A percentile compares a stretch with the other conserved stretches of the same genome.
phyloP scores from a whole-genome alignment of 2,329 filamentous ascomycete species.

The Trichoderma breve region DNA sequence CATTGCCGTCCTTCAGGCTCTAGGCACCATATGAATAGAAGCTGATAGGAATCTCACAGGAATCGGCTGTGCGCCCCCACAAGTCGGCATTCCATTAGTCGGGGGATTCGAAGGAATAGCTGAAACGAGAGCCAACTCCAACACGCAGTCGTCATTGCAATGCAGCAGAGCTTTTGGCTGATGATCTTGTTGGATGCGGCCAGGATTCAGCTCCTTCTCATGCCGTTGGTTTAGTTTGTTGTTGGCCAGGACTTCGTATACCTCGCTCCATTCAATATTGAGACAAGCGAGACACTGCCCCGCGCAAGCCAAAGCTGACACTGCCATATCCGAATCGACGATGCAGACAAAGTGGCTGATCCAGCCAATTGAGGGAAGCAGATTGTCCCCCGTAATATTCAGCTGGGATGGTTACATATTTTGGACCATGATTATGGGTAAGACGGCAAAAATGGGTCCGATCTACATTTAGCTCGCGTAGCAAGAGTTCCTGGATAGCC shows the following conservation, averaged over 20 bases:
- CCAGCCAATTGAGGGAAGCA: neutral
- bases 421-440: neutral
- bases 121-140: neutral
- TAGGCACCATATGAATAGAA: neutral
- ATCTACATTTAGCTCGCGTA: neutral
- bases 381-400: neutral
- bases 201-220: neutral
- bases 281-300: neutral
- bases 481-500: neutral
- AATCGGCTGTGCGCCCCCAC: neutral
- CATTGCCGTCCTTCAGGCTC: neutral
- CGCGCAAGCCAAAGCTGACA: neutral
- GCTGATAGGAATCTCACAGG: neutral
- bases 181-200: neutral
- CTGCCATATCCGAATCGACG: neutral
- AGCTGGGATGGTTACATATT: neutral
- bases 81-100: neutral
- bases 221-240: neutral
- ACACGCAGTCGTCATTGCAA: neutral
- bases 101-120: neutral
- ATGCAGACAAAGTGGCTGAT: neutral
- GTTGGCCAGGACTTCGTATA: neutral
- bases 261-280: neutral
- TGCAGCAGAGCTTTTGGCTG: neutral
- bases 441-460: neutral